Evolutionary conservation across 805 yeast genomes (phyloP), one percentile per base, ranked within the genome.

Genomic region (Wickerhamomyces hampshirensis): DNA sequence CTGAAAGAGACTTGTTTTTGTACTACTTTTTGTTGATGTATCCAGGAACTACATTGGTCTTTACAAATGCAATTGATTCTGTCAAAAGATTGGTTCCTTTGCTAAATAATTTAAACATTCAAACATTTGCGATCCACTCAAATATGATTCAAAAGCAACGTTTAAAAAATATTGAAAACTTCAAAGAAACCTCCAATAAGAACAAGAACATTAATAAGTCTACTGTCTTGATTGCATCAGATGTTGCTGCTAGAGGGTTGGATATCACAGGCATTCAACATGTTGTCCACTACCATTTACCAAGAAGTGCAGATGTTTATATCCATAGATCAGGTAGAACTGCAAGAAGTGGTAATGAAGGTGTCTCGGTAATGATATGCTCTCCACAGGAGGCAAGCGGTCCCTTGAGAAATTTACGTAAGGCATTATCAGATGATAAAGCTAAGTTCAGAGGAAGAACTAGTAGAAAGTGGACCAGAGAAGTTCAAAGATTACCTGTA

Each of bases 251-350:
- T 4, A 77, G 98, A 68, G 98, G 98, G 41, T 71, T 93, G 41
- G 98, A 93, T 68, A 87, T 93, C 37, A 83, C 95, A 3, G 75
- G 73, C 31, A 89, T 93, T 34, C 81, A 88, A 50, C 98, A 93
- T 59, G 98, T 93, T 33, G 84, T 91, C 15, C 98, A 93, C 60
- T 93, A 91, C 55, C 97, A 93, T 61, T 69, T 93, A 43, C 98
- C 98, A 9, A 71, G 98, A 44, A 71, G 94, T 12, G 97, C 97
- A 0, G 98, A 93, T 55, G 79, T 87, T 34, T 93, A 93, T 55
- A 80, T 93, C 48, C 98, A 93, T 62, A 74, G 98, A 59, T 85
- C 96, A 2, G 98, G 98, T 43, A 80, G 98, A 73, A 93, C 98
- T n/a, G 98, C 95, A 0, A 82, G 98, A 68, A 97, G 95, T 2